Evolutionary conservation across 129 eudicot species (phyloP).

Genomic region (Pulicaria dysenterica): DNA sequence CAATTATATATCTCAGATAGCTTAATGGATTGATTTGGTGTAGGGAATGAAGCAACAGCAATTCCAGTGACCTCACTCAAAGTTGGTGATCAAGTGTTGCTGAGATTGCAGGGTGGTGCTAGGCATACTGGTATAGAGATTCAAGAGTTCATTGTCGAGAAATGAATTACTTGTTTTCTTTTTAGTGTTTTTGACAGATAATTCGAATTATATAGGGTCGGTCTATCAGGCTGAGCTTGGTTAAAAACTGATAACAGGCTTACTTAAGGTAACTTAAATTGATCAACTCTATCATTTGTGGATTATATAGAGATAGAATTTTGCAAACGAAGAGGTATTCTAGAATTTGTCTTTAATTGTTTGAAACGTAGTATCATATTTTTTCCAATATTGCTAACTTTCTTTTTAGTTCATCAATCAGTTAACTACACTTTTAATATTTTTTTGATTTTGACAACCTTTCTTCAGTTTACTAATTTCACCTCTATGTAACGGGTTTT

Average conservation of each 20-base stretch:
- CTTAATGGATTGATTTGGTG: neutral
- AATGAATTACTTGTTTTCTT: constrained; percentile 36
- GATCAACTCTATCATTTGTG: no score
- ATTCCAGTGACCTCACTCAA: constrained; percentile 86
- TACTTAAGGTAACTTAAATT: neutral
- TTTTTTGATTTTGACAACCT: no score
- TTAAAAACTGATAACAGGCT: neutral
- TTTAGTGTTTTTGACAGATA: constrained; percentile 5
- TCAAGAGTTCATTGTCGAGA: constrained; percentile 87
- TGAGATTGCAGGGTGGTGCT: constrained; percentile 86
- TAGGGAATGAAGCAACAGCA: constrained; percentile 49
- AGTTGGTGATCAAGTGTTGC: constrained; percentile 79
- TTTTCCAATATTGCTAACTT: no score
- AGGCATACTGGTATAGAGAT: constrained; percentile 93
- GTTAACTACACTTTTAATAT: no score
- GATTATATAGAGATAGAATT: no score
- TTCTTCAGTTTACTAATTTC: no score
- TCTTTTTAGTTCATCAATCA: no score
- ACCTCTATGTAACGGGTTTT: no score
- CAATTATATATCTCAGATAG: neutral
- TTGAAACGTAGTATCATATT: no score
- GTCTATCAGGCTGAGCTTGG: neutral
- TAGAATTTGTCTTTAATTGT: no score
- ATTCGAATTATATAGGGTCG: constrained; percentile 9
- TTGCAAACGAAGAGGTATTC: no score